phyloP scores from a whole-genome alignment of 768 basidiomycete genomes.

The Naganishia kalamii region DNA sequence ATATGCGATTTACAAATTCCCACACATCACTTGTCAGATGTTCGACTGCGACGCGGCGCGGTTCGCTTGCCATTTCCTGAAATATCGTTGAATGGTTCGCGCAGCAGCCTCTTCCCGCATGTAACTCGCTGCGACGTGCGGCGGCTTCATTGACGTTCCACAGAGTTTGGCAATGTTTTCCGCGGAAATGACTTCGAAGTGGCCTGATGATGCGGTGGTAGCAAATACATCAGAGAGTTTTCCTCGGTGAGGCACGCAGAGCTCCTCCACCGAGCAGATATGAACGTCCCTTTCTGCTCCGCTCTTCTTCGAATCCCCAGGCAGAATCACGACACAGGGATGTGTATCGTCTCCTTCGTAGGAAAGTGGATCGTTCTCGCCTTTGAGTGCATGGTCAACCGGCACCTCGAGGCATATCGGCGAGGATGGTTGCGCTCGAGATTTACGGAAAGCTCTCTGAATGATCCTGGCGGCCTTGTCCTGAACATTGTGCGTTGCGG shows the following conservation, averaged over 20 bases:
- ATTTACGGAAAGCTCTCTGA: neutral
- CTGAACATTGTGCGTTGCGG: neutral
- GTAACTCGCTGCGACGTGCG: neutral
- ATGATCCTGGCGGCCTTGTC: neutral
- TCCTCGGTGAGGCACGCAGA: neutral
- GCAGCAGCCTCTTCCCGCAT: neutral
- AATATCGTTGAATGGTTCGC: neutral
- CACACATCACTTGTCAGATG: no score
- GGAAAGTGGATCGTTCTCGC: neutral
- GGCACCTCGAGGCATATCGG: neutral
- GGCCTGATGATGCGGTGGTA: neutral
- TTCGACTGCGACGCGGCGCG: neutral
- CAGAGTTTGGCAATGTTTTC: neutral
- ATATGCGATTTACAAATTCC: neutral
- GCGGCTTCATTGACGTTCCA: neutral
- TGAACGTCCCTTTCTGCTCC: neutral
- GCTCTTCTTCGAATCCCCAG: neutral
- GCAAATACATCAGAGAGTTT: neutral
- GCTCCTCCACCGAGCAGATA: neutral
- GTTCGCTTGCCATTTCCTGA: neutral
- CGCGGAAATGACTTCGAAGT: neutral
- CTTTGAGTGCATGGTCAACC: no score
- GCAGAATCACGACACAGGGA: no score
- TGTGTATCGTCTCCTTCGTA: neutral
- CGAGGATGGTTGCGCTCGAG: neutral